A percentile compares a stretch with the other conserved stretches of the same genome.
Evolutionary conservation across 2,329 filamentous ascomycete species (phyloP).

Genomic region (Cucurbitaria berberidis): DNA sequence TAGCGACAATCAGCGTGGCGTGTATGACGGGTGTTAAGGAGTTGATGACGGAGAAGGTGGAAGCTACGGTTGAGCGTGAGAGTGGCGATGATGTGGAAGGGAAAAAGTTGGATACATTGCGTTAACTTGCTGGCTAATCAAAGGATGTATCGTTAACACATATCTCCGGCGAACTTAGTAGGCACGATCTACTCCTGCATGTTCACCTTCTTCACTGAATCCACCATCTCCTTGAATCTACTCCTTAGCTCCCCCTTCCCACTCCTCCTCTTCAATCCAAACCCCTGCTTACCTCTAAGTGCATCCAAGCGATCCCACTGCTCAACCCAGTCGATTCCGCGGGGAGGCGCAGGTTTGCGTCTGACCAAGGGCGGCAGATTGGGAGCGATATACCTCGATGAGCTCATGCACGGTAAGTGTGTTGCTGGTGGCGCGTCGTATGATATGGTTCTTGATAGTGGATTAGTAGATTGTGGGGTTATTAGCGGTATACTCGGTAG

Average conservation of each 20-base stretch:
- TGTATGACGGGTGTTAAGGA: slow-evolving; percentile 37
- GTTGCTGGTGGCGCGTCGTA: too few relatives aligned
- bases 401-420: too few relatives aligned
- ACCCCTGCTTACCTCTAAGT: slow-evolving; percentile 2
- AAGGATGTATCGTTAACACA: too few relatives aligned
- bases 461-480: too few relatives aligned
- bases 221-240: too few relatives aligned
- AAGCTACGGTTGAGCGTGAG: slow-evolving; percentile 39
- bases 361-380: neutral
- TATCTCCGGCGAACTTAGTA: too few relatives aligned
- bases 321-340: slow-evolving; percentile 14
- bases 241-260: neutral
- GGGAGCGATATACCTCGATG: too few relatives aligned
- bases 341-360: slow-evolving; percentile 14
- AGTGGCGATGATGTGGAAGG: slow-evolving; percentile 19
- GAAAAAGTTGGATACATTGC: slow-evolving; percentile 4
- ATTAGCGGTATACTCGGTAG: too few relatives aligned
- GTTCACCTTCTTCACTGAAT: too few relatives aligned
- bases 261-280: neutral
- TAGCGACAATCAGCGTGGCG: slow-evolving; percentile 31
- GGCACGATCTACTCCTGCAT: too few relatives aligned
- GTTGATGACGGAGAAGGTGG: slow-evolving; percentile 41
- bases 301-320: slow-evolving; percentile 11
- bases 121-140: too few relatives aligned
- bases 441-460: too few relatives aligned